phyloP scores from a whole-genome alignment of 2,329 filamentous ascomycete species.

The Fusarium sp. region DNA sequence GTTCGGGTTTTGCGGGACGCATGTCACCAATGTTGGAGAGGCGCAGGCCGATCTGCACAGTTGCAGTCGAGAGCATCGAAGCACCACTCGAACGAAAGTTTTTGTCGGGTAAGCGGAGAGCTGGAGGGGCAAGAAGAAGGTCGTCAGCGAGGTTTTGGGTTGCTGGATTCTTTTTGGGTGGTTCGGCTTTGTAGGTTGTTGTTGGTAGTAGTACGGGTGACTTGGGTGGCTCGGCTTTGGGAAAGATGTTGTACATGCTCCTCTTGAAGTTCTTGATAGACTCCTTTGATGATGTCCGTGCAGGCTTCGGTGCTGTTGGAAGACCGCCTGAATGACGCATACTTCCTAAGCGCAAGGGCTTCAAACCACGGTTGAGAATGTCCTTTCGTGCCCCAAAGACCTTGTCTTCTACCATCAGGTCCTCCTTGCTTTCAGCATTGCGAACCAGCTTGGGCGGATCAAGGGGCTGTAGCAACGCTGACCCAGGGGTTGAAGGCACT shows the following conservation, averaged over 20 bases:
- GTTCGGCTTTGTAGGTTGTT: slow-evolving; percentile 55
- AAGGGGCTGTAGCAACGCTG: slow-evolving; percentile 18
- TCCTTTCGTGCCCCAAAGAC: slow-evolving; percentile 43
- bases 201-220: slow-evolving; percentile 57
- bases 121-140: slow-evolving; percentile 55
- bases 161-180: slow-evolving; percentile 13
- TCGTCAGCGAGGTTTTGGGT: slow-evolving; percentile 14
- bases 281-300: slow-evolving; percentile 28
- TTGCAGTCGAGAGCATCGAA: slow-evolving; percentile 73
- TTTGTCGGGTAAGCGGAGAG: slow-evolving; percentile 53
- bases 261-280: slow-evolving; percentile 41
- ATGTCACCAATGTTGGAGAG: slow-evolving; percentile 70
- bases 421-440: slow-evolving; percentile 26
- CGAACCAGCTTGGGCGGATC: slow-evolving; percentile 15
- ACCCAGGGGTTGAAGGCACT: slow-evolving; percentile 18
- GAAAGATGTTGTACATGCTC: slow-evolving; percentile 45
- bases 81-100: slow-evolving; percentile 66
- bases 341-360: slow-evolving; percentile 35
- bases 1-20: slow-evolving; percentile 44
- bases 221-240: slow-evolving; percentile 27
- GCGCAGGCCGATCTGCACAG: slow-evolving; percentile 77
- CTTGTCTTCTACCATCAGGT: slow-evolving; percentile 42
- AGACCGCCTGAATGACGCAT: slow-evolving; percentile 34
- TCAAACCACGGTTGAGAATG: slow-evolving; percentile 31
- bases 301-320: slow-evolving; percentile 29